Percentiles rank a stretch among this genome's conserved stretches.
Evolutionary conservation across 495 filamentous ascomycete species (phyloP).

Genomic region (Alectoria sarmentosa): DNA sequence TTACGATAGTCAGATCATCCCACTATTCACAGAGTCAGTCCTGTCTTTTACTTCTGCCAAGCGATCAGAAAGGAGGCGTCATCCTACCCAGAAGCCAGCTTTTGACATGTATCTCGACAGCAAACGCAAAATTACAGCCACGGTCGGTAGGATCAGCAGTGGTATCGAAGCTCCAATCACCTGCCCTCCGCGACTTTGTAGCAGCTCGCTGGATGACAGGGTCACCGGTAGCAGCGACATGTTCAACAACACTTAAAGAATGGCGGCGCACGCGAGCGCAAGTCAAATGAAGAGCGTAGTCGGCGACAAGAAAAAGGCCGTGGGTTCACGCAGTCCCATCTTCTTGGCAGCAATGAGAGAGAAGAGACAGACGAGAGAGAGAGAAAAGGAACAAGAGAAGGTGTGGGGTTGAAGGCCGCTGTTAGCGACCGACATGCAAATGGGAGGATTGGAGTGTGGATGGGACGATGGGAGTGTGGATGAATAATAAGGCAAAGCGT

Average conservation of each 20-base stretch:
- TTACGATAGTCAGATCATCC: constrained; percentile 18
- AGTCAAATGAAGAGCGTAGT: neutral
- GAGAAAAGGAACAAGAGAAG: neutral
- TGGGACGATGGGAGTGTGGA: neutral
- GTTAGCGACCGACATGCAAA: neutral
- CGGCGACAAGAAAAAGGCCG: neutral
- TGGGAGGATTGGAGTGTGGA: too few species aligned
- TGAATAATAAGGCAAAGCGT: neutral
- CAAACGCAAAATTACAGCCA: constrained; percentile 19
- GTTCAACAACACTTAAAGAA: neutral
- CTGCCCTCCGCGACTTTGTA: constrained; percentile 1
- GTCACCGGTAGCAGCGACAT: neutral
- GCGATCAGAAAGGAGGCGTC: too few species aligned
- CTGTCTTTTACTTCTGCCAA: neutral
- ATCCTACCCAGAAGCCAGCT: constrained; percentile 22
- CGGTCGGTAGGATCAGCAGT: constrained; percentile 19
- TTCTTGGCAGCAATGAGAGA: neutral
- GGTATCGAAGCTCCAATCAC: constrained; percentile 17
- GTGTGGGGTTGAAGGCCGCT: neutral
- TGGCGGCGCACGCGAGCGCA: neutral
- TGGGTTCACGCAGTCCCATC: neutral
- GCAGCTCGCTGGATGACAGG: neutral
- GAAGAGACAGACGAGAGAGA: neutral
- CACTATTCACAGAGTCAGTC: constrained; percentile 5
- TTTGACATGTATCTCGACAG: constrained; percentile 20